Base-by-base conservation (phyloP, 495 filamentous ascomycete species). In the Apiosordaria backusii region DNA sequence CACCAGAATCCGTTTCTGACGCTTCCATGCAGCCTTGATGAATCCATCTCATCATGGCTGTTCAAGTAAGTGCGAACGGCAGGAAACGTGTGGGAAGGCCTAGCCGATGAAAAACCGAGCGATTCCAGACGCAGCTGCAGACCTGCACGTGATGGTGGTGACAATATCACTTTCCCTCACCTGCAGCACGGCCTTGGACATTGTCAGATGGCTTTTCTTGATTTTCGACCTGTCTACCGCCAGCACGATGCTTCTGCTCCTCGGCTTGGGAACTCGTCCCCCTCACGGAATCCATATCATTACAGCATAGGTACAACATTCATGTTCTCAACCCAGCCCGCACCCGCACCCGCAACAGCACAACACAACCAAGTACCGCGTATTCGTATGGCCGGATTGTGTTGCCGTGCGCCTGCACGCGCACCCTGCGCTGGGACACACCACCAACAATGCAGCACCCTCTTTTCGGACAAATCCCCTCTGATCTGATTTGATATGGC, bases 71-170 rank as follows among this genome's bases (percentile, higher is more conserved):
- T 29, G 27, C 27, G 4, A 29, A 29, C 27, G 27, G 27, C 27
- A 29, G 9, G 35, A 45, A 45, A 45, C 27, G 3, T 29, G 27
- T 29, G 9, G 35, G 35, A 45, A 25, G 57, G 26, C 26, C 57
- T 23, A 26, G 57, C 35, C 35, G 57, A 18, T 25, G 23, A 59
- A 23, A 55, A 59, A 59, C 57, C 53, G 61, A 60, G 24, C 65
- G 23, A 55, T 64, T 55, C 61, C 40, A 64, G 50, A 52, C 58
- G 67, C 67, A 68, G 63, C 60, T 60, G 54, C 60, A 62, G 40
- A 45, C 45, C 27, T 63, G 63, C 67, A 68, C 67, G 67, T 68
- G 67, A 68, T 50, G 22, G 26, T 19, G 10, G 40, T 19, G 35
- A 45, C 35, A 61, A 52, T 52, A 67, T 50, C 22, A 55, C 61